Conservation (phyloP, 23 red algal genomes). For the Gracilaria caudata region DNA sequence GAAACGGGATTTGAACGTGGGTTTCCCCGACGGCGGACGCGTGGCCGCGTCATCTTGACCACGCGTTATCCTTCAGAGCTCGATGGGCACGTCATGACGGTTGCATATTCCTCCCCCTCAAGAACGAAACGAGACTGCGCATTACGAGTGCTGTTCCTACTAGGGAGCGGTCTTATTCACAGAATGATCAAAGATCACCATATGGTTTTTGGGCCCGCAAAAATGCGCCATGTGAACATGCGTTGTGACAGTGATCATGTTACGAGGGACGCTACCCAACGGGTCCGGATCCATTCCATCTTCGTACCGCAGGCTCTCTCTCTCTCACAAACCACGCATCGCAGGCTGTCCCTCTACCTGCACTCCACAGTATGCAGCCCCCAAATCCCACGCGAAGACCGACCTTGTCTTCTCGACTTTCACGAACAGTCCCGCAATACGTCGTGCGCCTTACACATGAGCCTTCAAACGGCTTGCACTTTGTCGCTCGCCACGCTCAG, state of each 20-base stretch:
- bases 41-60: slow-evolving; percentile 8
- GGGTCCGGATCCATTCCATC: no score
- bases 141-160: no score
- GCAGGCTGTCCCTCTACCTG: background rate
- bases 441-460: slow-evolving; percentile 59
- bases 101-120: background rate
- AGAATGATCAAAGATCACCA: background rate
- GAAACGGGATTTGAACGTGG: background rate
- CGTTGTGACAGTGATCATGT: no score
- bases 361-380: background rate
- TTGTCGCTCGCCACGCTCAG: slow-evolving; percentile 52
- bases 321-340: background rate
- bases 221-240: no score
- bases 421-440: slow-evolving; percentile 52
- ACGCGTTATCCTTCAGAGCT: background rate
- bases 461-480: slow-evolving; percentile 67
- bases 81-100: background rate
- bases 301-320: background rate
- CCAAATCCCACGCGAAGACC: slow-evolving; percentile 22
- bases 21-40: slow-evolving; percentile 15
- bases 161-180: no score
- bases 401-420: slow-evolving; percentile 10
- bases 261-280: no score
- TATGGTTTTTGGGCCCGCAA: background rate
- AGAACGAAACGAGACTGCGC: background rate